Evolutionary conservation across 2,329 filamentous ascomycete genomes (phyloP).

Genomic region (Aureobasidium pullulans): DNA sequence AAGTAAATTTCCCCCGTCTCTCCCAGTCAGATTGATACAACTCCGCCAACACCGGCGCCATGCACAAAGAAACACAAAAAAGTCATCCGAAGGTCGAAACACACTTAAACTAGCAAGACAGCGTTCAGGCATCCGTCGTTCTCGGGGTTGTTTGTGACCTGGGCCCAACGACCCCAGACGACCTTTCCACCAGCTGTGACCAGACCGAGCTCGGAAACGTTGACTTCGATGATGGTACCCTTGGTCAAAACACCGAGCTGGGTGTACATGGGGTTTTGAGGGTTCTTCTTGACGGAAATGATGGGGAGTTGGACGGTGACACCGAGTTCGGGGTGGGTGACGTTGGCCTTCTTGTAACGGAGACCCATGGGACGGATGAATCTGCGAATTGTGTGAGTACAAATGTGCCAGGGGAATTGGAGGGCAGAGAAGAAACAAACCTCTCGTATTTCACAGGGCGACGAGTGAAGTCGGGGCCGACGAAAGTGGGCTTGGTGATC

Average conservation of each 20-base stretch:
- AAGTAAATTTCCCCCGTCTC: not conserved
- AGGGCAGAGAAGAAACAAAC: not conserved
- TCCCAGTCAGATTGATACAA: not conserved
- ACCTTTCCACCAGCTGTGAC: conserved; percentile 90
- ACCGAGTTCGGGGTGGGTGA: conserved; percentile 66
- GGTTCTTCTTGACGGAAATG: conserved; percentile 69
- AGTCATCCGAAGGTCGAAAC: not conserved
- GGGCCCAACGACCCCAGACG: conserved; percentile 81
- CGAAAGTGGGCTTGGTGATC: conserved; percentile 72
- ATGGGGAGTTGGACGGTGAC: conserved; percentile 75
- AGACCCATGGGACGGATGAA: conserved; percentile 68
- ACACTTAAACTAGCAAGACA: conserved; percentile 18
- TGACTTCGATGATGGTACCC: conserved; percentile 82
- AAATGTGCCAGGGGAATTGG: not conserved
- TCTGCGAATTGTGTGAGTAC: conserved; percentile 35
- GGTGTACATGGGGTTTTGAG: conserved; percentile 83
- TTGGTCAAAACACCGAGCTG: conserved; percentile 85
- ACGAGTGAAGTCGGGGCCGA: conserved; percentile 82
- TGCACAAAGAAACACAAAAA: conserved; percentile 13
- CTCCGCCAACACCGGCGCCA: conserved; percentile 16
- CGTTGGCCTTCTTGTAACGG: conserved; percentile 67
- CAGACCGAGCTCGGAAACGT: conserved; percentile 83
- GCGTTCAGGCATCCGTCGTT: conserved; percentile 52
- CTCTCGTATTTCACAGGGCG: conserved; percentile 70
- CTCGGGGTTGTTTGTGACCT: conserved; percentile 55